A percentile compares a stretch with the other conserved stretches of the same genome.
These are phyloP conservation scores for Pythium volutum DNA, from an alignment of 352 stramenopile genomes.

Conservation along the genomic window DNA sequence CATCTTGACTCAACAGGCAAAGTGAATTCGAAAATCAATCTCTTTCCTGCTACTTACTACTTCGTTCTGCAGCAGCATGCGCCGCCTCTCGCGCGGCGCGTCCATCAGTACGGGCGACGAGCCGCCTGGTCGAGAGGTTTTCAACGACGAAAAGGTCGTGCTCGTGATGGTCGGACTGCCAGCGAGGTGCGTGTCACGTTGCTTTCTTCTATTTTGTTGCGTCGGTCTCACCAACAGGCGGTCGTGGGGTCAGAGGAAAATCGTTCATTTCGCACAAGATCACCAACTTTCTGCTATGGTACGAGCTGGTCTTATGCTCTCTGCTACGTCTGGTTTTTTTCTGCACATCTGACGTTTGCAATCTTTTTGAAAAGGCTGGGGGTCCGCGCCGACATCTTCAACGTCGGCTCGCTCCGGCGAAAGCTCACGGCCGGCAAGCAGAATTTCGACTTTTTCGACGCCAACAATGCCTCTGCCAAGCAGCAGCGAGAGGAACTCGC, in stretches of 20 bases:
- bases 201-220: no score
- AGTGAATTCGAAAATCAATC: no score
- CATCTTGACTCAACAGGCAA: no score
- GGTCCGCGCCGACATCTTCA: constrained; percentile 79
- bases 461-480: constrained; percentile 60
- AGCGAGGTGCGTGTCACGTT: constrained; percentile 34
- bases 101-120: neutral
- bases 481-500: constrained; percentile 64
- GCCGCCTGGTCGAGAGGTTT: constrained; percentile 33
- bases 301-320: neutral
- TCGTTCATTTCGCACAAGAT: constrained; percentile 90
- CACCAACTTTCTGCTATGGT: constrained; percentile 47
- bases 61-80: no score
- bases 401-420: constrained; percentile 88
- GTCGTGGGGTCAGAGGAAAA: constrained; percentile 52
- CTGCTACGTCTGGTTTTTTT: no score
- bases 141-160: constrained; percentile 84
- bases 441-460: constrained; percentile 82
- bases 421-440: constrained; percentile 58
- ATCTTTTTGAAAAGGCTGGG: no score
- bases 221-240: neutral
- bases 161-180: constrained; percentile 91
- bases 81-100: constrained; percentile 8
- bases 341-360: no score
- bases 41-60: no score